Percentiles rank a stretch among this genome's conserved stretches.
Evolutionary conservation across 371 early-diverging fungal species (phyloP).

Genomic region (Apophysomyces ossiformis): DNA sequence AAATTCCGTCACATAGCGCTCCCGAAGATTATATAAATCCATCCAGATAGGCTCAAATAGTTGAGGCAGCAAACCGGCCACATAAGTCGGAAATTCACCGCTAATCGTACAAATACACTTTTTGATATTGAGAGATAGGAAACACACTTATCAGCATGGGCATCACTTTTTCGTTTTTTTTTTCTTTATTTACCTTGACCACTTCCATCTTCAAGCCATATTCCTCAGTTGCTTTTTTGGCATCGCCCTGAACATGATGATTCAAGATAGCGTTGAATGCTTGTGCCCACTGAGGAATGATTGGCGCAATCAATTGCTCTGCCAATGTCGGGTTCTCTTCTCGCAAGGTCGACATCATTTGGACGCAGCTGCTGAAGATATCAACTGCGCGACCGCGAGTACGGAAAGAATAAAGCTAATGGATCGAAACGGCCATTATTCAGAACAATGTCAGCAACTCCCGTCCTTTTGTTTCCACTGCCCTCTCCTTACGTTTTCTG

Average conservation of each 20-base stretch:
- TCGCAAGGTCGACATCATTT: constrained; percentile 80
- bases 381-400: constrained; percentile 80
- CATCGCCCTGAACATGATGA: constrained; percentile 55
- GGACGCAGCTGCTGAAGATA: constrained; percentile 83
- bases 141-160: not conserved
- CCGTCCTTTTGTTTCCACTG: not conserved
- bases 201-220: constrained; percentile 77
- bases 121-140: constrained; percentile 14
- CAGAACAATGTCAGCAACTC: not conserved
- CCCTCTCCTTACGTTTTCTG: constrained; percentile 39
- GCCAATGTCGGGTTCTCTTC: constrained; percentile 75
- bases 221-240: constrained; percentile 57
- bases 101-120: constrained; percentile 64
- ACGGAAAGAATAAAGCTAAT: constrained; percentile 62
- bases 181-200: constrained; percentile 52
- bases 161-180: not conserved
- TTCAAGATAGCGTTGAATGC: constrained; percentile 69
- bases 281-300: constrained; percentile 81
- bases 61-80: constrained; percentile 49
- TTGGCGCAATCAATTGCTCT: constrained; percentile 71
- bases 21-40: constrained; percentile 59
- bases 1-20: constrained; percentile 60
- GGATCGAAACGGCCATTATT: not conserved
- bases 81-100: constrained; percentile 65
- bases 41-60: constrained; percentile 72